Percentiles rank a stretch among this genome's conserved stretches.
Conservation (phyloP, 148 eudicot genomes). For the Diospyros kaki region DNA sequence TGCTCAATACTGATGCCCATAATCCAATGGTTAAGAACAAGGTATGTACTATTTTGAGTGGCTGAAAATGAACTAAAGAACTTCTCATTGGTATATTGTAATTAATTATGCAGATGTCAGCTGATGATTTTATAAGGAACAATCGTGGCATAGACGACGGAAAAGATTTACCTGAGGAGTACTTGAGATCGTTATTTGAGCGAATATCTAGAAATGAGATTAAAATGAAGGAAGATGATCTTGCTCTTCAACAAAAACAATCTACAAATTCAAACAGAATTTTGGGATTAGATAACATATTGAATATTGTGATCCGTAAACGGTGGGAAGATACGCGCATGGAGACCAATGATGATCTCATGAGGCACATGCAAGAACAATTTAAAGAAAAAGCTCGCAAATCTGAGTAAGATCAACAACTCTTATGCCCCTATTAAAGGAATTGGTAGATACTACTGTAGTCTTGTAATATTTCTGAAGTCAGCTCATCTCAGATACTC, state of each 20-base stretch:
- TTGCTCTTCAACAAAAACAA: conserved; percentile 76
- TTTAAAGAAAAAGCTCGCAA: conserved; percentile 98
- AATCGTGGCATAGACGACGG: conserved; percentile 99
- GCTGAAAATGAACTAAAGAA: conserved; percentile 1
- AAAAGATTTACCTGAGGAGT: conserved; percentile 91
- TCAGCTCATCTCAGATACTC: neutral
- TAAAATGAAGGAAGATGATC: conserved; percentile 87
- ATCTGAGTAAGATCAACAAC: conserved; percentile 73
- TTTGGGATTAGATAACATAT: conserved; percentile 84
- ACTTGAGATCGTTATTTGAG: conserved; percentile 82
- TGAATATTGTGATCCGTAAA: conserved; percentile 89
- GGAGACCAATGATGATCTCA: conserved; percentile 87
- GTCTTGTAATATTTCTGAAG: neutral
- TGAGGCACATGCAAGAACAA: conserved; percentile 97
- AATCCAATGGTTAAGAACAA: conserved; percentile 95
- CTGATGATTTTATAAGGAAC: conserved; percentile 91
- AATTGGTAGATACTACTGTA: neutral
- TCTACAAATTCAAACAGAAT: conserved; percentile 73
- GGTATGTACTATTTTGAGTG: conserved; percentile 38
- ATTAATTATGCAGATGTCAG: conserved; percentile 69
- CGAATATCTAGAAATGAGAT: conserved; percentile 91
- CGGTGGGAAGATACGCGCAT: conserved; percentile 68
- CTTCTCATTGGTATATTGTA: neutral
- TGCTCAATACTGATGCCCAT: conserved; percentile 99
- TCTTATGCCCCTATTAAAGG: neutral